Evolutionary conservation across 495 filamentous ascomycete genomes (phyloP), one percentile per base, ranked within the genome.

Genomic region (Xylaria bambusicola): DNA sequence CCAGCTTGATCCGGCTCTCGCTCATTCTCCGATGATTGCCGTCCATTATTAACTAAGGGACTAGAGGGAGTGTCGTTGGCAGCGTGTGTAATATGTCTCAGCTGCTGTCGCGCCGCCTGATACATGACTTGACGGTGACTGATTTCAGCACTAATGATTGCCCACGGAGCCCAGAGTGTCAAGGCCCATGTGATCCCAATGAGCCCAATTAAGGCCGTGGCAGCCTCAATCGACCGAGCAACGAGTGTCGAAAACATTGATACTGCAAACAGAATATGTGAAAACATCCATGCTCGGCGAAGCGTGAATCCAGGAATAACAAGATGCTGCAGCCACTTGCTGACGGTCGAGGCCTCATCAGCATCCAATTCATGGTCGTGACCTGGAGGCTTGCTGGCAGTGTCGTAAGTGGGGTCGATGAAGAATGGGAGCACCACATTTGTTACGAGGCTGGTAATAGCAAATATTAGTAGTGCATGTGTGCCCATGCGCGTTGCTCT

Each of bases 101-200:
- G 52, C 23, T 71, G 73, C 13, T 68, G 77, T 15, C 78, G 73
- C 40, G 76, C 78, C 18, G 80, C 73, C 20, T 88, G 86, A 48
- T 85, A 80, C 20, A 88, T 76, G 47, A 86, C 83, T 66, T 96
- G 89, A 29, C 90, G 85, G 52, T 86, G 87, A 48, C 85, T 84
- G 41, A 97, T 90, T 73, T 97, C 92, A 33, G 89, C 87, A 48
- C 87, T 88, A 66, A 97, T 96, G 62, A 97, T 86, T 35, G 92
- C 92, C 77, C 93, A 97, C 0, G 92, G 92, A 0, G 90, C 92
- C 92, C 92, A 97, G 29, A 92, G 80, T 18, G 91, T 90, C 50
- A 96, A 74, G 21, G 92, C 91, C 92, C 92, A 97, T 12, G 87
- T 88, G 55, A 97, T 85, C 17, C 92, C 92, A 58, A 95, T 81